These are phyloP conservation scores for Ogataea minuta DNA, from an alignment of 805 yeast species.

Conservation along the genomic window DNA sequence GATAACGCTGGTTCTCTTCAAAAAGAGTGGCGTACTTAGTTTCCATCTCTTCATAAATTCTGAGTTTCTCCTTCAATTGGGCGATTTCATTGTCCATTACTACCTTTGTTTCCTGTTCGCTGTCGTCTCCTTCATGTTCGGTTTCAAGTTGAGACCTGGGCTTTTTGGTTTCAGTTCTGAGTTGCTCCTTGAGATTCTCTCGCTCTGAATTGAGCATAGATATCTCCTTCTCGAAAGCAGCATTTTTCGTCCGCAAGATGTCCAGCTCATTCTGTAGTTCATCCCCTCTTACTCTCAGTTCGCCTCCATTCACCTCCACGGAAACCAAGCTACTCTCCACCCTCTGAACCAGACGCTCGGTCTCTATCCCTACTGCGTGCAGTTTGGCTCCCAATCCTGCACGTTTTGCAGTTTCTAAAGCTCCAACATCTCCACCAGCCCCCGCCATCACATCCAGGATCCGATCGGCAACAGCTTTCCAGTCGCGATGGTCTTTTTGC, in stretches of 20 bases:
- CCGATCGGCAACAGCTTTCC: constrained; percentile 14
- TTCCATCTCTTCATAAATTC: no score
- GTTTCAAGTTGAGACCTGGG: neutral
- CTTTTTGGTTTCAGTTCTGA: neutral
- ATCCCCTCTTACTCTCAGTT: constrained; percentile 8
- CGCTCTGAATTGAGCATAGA: no score
- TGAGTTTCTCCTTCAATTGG: neutral
- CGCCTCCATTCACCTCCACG: constrained; percentile 12
- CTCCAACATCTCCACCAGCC: neutral
- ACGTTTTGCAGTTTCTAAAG: constrained; percentile 1
- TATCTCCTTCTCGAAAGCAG: neutral
- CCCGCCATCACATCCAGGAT: constrained; percentile 12
- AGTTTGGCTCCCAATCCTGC: constrained; percentile 6
- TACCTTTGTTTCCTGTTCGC: neutral
- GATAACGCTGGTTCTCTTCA: no score
- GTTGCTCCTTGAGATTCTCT: neutral
- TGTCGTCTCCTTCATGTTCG: neutral
- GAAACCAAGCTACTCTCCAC: constrained; percentile 14
- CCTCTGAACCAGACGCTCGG: constrained; percentile 1
- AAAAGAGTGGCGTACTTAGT: no score
- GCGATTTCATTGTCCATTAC: neutral
- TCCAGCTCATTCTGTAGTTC: neutral
- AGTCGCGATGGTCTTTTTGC: constrained; percentile 18
- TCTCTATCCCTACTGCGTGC: constrained; percentile 4
- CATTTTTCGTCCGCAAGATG: no score